These are phyloP conservation scores for Aspergillus leporis DNA, from an alignment of 495 filamentous ascomycete species.

Conservation along the genomic window DNA sequence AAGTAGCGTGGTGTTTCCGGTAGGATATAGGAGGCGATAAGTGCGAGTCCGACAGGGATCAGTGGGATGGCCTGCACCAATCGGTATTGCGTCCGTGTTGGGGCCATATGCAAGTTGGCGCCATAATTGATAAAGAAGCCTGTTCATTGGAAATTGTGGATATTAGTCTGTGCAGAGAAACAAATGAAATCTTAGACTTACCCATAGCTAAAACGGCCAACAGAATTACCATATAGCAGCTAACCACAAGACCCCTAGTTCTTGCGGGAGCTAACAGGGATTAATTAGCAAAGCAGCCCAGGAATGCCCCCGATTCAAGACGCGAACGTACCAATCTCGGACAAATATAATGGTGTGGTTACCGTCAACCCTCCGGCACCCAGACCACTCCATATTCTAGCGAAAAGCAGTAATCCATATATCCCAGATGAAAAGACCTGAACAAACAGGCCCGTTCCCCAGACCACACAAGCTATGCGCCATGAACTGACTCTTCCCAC, in stretches of 20 bases:
- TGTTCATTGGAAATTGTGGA: conserved; percentile 9
- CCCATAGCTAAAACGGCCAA: conserved; percentile 39
- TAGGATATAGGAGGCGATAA: conserved; percentile 36
- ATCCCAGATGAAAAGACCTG: conserved; percentile 46
- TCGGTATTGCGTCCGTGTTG: conserved; percentile 43
- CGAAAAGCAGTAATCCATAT: conserved; percentile 46
- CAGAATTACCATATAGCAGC: conserved; percentile 51
- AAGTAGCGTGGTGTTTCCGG: conserved; percentile 47
- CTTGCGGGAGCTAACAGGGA: conserved; percentile 37
- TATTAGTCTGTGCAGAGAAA: neutral
- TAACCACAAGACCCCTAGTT: conserved; percentile 51
- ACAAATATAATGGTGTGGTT: conserved; percentile 50
- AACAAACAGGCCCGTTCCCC: conserved; percentile 43
- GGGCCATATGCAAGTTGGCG: conserved; percentile 39
- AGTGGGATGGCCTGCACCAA: conserved; percentile 46
- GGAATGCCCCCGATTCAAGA: neutral
- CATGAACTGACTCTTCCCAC: conserved; percentile 41
- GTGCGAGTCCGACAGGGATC: conserved; percentile 41
- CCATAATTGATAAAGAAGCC: conserved; percentile 53
- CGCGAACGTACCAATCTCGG: conserved; percentile 41
- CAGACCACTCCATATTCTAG: conserved; percentile 45
- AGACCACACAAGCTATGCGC: conserved; percentile 41
- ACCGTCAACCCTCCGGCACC: conserved; percentile 53
- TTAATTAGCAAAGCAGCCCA: conserved; percentile 3
- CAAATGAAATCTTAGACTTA: conserved; percentile 22